Evolutionary conservation across 495 filamentous ascomycete genomes (phyloP), one percentile per base, ranked within the genome.

Genomic region (Penicillium fimorum): DNA sequence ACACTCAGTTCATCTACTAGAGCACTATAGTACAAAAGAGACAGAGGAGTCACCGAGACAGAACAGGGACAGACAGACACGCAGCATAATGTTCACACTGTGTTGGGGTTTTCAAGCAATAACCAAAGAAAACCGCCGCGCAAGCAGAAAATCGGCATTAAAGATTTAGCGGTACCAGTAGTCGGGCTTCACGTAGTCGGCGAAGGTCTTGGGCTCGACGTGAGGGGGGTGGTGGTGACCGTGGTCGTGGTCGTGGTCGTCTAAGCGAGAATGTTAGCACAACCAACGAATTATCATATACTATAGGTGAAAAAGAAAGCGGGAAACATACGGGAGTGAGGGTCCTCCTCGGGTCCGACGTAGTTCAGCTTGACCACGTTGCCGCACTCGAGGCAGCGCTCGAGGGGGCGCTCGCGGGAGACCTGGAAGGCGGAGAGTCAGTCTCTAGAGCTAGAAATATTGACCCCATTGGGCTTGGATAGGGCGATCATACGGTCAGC

Each of bases 321-420:
- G 9, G 5, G 47, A 18, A 53, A 73, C 74, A 61, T 70, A 78
- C 75, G 79, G 64, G 73, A 76, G 68, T 87, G 80, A 58, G 76
- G 68, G 69, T 91, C 87, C 58, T 88, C 88, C 66, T 81, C 66
- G 29, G 91, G 88, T 35, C 94, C 94, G 53, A 97, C 72, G 72
- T 97, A 98, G 71, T 97, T 89, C 85, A 97, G 90, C 86, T 95
- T 96, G 76, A 92, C 89, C 62, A 92, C 90, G 77, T 84, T 86
- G 50, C 95, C 95, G 80, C 94, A 98, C 81, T 98, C 94, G 68
- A 83, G 80, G 86, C 94, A 98, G 65, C 94, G 90, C 77, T 94
- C 86, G 59, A 96, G 68, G 40, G 94, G 94, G 73, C 92, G 92
- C 59, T 91, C 87, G 66, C 91, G 90, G 66, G 89, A 87, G 72